Percentiles rank a stretch among this genome's conserved stretches.
phyloP scores from a whole-genome alignment of 768 basidiomycete species.

The Phlebiopsis gigantea region DNA sequence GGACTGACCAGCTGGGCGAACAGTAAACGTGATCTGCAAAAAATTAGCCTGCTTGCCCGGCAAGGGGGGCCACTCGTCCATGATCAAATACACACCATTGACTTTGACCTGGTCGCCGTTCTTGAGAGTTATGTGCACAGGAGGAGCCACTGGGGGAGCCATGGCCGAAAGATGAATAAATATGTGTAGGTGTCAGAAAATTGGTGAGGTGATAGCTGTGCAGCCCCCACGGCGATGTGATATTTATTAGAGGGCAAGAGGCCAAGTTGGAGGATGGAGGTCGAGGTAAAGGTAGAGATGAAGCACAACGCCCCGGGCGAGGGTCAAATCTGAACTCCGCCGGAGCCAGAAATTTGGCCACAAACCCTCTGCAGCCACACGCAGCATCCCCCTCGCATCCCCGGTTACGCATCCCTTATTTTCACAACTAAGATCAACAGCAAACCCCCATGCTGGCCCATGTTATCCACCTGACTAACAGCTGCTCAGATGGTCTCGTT shows the following conservation, averaged over 20 bases:
- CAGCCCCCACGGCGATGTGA: neutral
- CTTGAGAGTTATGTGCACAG: slow-evolving; percentile 58
- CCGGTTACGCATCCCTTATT: neutral
- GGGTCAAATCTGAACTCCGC: slow-evolving; percentile 27
- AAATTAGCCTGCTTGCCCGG: slow-evolving; percentile 30
- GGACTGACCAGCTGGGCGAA: slow-evolving; percentile 85
- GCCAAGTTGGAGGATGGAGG: slow-evolving; percentile 11
- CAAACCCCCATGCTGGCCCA: neutral
- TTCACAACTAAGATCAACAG: neutral
- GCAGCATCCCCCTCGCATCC: neutral
- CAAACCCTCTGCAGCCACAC: neutral
- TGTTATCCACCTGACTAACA: too few species aligned
- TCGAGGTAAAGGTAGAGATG: slow-evolving; percentile 20
- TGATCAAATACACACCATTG: slow-evolving; percentile 55
- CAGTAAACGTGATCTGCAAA: slow-evolving; percentile 91
- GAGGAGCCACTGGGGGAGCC: slow-evolving; percentile 26
- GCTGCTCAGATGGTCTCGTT: neutral
- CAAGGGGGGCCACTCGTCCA: slow-evolving; percentile 11
- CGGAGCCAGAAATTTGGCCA: slow-evolving; percentile 7
- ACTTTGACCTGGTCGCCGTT: slow-evolving; percentile 81
- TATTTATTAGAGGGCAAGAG: slow-evolving; percentile 10
- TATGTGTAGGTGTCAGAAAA: slow-evolving; percentile 9
- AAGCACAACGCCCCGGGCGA: slow-evolving; percentile 12
- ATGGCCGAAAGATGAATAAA: slow-evolving; percentile 11
- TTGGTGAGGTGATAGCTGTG: slow-evolving; percentile 5